These are phyloP conservation scores for Tricholoma terreum DNA, from an alignment of 768 basidiomycete genomes.

Conservation along the genomic window DNA sequence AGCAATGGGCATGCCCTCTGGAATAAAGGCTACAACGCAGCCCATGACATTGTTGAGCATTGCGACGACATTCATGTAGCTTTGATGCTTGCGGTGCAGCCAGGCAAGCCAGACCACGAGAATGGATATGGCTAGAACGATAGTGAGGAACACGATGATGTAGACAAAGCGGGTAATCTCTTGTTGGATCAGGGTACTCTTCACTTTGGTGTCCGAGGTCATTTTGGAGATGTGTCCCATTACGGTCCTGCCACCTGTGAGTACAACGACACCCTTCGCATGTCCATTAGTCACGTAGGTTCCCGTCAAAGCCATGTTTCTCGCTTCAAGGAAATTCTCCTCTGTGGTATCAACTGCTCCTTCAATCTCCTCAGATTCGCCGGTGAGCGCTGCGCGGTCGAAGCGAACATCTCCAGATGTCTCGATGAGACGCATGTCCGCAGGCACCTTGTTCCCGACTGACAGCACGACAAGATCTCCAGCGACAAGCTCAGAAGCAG, in stretches of 20 bases:
- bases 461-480: slow-evolving; percentile 16
- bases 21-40: slow-evolving; percentile 39
- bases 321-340: slow-evolving; percentile 46
- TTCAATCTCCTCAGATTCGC: slow-evolving; percentile 45
- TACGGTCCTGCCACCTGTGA: slow-evolving; percentile 41
- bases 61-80: slow-evolving; percentile 45
- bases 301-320: slow-evolving; percentile 47
- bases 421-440: slow-evolving; percentile 51
- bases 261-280: slow-evolving; percentile 39
- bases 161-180: slow-evolving; percentile 54
- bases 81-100: slow-evolving; percentile 37
- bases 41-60: slow-evolving; percentile 56
- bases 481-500: slow-evolving; percentile 12
- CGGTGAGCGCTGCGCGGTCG: slow-evolving; percentile 53
- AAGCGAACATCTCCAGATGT: slow-evolving; percentile 50
- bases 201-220: slow-evolving; percentile 44
- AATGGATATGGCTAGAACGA: slow-evolving; percentile 41
- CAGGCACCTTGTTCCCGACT: slow-evolving; percentile 18
- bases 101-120: slow-evolving; percentile 42
- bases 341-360: slow-evolving; percentile 45
- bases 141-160: slow-evolving; percentile 41
- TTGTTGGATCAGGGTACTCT: slow-evolving; percentile 44
- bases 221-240: slow-evolving; percentile 57
- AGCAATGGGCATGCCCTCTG: slow-evolving; percentile 51
- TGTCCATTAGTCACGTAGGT: slow-evolving; percentile 41